Evolutionary conservation across 2,329 filamentous ascomycete genomes (phyloP), one percentile per base, ranked within the genome.

Genomic region (Talaromyces atroroseus): DNA sequence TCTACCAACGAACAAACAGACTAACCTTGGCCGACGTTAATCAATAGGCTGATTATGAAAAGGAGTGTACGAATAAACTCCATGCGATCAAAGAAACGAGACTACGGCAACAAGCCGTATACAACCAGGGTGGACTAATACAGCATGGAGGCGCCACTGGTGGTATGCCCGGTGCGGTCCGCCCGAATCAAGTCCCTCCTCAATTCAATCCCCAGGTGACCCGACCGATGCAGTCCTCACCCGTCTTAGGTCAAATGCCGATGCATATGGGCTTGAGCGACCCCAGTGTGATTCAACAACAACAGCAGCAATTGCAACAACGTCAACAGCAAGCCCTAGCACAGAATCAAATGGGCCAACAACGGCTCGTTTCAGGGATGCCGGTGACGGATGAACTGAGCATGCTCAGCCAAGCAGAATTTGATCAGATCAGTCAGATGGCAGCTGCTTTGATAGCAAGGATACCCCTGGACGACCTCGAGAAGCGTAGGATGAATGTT

Each of bases 171-270:
- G 57, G 64, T 45, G 68, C 68, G 34, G 63, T 66, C 18, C 66
- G 65, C 50, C 71, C 72, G 58, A 75, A 74, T 59, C 73, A 74
- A 59, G 68, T 72, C 21, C 65, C 68, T 42, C 75, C 76, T 53
- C 73, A 76, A 36, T 80, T 80, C 58, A 73, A 77, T 12, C 73
- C 76, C 20, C 78, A 80, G 57, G 72, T 80, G 59, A 77, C 76
- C 54, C 76, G 75, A 54, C 77, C 70, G 23, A 76, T 81, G 72
- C 80, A 81, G 60, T 65, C 74, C 3, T 80, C 79, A 2, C 74
- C 78, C 0, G 76, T 82, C 45, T 62, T 69, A 21, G 69, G 66
- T 42, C 74, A 76, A 45, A 67, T 68, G 44, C 68, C 68, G 42
- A 67, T 73, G 66, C 57, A 64, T 5, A 72, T 73, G 66, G 64